Percentiles rank a stretch among this genome's conserved stretches.
phyloP scores from a whole-genome alignment of 306 rosid species.

The Vigna trinervia region DNA sequence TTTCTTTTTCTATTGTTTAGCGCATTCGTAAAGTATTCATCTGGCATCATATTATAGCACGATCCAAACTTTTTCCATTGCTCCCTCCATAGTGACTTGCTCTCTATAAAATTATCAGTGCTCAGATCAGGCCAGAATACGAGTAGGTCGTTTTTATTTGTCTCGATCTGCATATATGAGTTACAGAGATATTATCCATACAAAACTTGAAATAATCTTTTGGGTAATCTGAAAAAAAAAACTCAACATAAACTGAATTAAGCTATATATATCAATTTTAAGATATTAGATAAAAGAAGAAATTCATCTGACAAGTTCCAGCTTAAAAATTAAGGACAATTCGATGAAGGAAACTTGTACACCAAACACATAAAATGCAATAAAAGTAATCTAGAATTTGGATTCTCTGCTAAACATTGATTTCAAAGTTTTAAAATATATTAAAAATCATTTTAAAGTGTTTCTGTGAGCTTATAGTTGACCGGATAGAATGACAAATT shows the following conservation, averaged over 20 bases:
- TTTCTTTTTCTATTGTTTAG: slow-evolving; percentile 3
- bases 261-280: neutral
- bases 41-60: neutral
- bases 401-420: too few relatives aligned
- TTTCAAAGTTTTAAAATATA: too few relatives aligned
- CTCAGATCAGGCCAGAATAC: slow-evolving; percentile 19
- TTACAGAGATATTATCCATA: neutral
- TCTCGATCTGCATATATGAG: neutral
- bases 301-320: neutral
- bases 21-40: neutral
- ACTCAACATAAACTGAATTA: neutral
- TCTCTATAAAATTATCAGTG: slow-evolving; percentile 13
- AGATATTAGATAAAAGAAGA: neutral
- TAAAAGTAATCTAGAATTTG: neutral
- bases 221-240: neutral
- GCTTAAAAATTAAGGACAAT: neutral
- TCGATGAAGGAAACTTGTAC: neutral
- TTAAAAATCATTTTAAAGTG: too few relatives aligned
- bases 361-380: neutral
- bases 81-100: neutral
- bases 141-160: neutral
- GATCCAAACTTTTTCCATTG: slow-evolving; percentile 23
- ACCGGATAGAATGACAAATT: too few relatives aligned
- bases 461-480: too few relatives aligned
- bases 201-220: neutral